A percentile compares a stretch with the other conserved stretches of the same genome.
Evolutionary conservation across 768 basidiomycete species (phyloP).

Genomic region (Phanerochaete carnosa): DNA sequence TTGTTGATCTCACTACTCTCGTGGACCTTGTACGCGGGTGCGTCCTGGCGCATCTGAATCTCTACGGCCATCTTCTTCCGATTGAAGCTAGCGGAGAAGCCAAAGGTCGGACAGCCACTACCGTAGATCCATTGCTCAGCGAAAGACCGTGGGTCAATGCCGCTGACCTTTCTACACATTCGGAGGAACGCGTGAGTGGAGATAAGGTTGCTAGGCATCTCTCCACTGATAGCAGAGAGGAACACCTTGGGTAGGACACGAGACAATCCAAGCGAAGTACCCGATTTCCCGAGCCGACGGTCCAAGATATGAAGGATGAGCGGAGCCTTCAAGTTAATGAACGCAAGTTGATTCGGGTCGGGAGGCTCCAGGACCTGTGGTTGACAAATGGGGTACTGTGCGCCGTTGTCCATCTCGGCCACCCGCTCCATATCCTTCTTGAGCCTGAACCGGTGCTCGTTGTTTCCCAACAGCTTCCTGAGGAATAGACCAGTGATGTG

Average conservation of each 20-base stretch:
- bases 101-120: slow-evolving; percentile 91
- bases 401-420: slow-evolving; percentile 80
- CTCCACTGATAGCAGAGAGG: slow-evolving; percentile 89
- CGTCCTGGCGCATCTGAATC: slow-evolving; percentile 88
- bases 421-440: slow-evolving; percentile 97
- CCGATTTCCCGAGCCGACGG: slow-evolving; percentile 88
- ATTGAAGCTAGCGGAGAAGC: slow-evolving; percentile 89
- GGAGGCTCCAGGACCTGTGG: slow-evolving; percentile 84
- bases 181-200: slow-evolving; percentile 90
- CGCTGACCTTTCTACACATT: slow-evolving; percentile 90
- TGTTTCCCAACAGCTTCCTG: slow-evolving; percentile 86
- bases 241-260: slow-evolving; percentile 95
- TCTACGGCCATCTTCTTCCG: slow-evolving; percentile 98
- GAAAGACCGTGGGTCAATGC: slow-evolving; percentile 85
- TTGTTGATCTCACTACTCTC: slow-evolving; percentile 68
- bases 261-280: slow-evolving; percentile 90
- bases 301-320: slow-evolving; percentile 97
- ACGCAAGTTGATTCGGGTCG: slow-evolving; percentile 72
- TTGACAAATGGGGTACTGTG: slow-evolving; percentile 91
- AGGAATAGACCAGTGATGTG: slow-evolving; percentile 90
- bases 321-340: slow-evolving; percentile 93
- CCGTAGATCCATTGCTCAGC: slow-evolving; percentile 99
- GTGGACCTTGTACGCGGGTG: slow-evolving; percentile 66
- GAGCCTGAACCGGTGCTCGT: slow-evolving; percentile 92
- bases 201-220: slow-evolving; percentile 78